These are phyloP conservation scores for Yarrowia keelungensis DNA, from an alignment of 805 yeast genomes.

Conservation along the genomic window DNA sequence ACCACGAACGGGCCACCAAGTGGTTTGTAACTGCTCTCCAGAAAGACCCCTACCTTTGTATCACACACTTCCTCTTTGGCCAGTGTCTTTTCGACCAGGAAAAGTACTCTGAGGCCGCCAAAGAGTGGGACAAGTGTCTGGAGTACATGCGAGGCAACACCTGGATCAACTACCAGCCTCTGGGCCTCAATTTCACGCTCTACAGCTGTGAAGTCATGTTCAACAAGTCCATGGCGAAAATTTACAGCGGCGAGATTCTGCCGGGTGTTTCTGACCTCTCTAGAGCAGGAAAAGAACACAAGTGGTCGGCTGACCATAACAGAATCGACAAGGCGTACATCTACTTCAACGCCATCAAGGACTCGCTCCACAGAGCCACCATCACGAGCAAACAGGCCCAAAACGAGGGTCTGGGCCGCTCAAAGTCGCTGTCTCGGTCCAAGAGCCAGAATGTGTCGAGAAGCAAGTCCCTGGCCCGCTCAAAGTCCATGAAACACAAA, in stretches of 20 bases:
- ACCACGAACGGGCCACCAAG: constrained; percentile 22
- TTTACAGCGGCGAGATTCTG: constrained; percentile 10
- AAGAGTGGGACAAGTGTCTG: constrained; percentile 22
- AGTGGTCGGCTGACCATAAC: constrained; percentile 21
- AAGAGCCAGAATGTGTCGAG: constrained; percentile 23
- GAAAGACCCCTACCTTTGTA: constrained; percentile 34
- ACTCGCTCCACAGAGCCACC: constrained; percentile 18
- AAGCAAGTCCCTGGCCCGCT: constrained; percentile 13
- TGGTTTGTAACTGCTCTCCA: constrained; percentile 27
- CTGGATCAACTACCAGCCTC: constrained; percentile 33
- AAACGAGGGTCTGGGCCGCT: background rate
- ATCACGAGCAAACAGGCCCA: background rate
- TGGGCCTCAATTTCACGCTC: constrained; percentile 32
- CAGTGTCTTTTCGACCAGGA: constrained; percentile 29
- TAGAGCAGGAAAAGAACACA: constrained; percentile 19
- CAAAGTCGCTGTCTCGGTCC: constrained; percentile 18
- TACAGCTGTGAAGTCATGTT: constrained; percentile 33
- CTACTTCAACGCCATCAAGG: constrained; percentile 26
- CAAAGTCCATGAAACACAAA: constrained; percentile 30
- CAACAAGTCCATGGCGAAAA: constrained; percentile 22
- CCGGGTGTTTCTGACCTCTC: constrained; percentile 4
- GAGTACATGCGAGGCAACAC: constrained; percentile 39
- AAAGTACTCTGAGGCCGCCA: constrained; percentile 29
- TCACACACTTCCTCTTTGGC: constrained; percentile 31
- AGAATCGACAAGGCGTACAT: constrained; percentile 32